These are phyloP conservation scores for Tylopilus plumbeoviolaceoides DNA, from an alignment of 768 basidiomycete species.

Conservation along the genomic window DNA sequence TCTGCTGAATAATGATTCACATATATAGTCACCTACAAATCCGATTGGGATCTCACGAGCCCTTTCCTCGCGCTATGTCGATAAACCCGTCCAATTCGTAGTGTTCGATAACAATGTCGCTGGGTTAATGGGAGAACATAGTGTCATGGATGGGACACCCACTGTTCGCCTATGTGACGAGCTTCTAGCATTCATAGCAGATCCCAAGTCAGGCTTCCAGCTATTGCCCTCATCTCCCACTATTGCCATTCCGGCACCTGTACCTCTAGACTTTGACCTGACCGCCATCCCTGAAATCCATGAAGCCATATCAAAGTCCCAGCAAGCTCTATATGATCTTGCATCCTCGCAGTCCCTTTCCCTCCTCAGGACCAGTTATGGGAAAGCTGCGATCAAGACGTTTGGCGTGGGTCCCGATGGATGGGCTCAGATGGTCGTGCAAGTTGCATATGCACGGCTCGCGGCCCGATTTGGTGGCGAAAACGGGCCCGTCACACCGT, in stretches of 20 bases:
- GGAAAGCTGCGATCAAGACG: constrained; percentile 80
- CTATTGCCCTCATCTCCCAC: constrained; percentile 20
- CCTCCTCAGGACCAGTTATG: constrained; percentile 68
- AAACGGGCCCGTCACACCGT: constrained; percentile 28
- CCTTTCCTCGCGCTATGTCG: constrained; percentile 79
- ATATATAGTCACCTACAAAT: constrained; percentile 23
- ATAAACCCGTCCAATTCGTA: constrained; percentile 87
- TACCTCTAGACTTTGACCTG: constrained; percentile 66
- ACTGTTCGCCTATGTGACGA: constrained; percentile 70
- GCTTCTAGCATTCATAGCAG: constrained; percentile 55
- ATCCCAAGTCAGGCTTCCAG: constrained; percentile 64
- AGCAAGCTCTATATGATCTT: constrained; percentile 51
- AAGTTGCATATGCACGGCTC: constrained; percentile 81
- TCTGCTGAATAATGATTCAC: constrained; percentile 13
- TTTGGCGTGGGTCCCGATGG: constrained; percentile 91
- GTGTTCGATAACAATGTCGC: constrained; percentile 79
- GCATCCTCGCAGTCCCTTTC: constrained; percentile 59
- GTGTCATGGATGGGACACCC: constrained; percentile 88
- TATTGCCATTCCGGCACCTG: constrained; percentile 39
- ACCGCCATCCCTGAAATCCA: constrained; percentile 33
- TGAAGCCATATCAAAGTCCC: constrained; percentile 53
- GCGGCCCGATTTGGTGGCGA: constrained; percentile 32
- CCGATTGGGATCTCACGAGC: constrained; percentile 33
- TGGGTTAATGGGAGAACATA: constrained; percentile 92
- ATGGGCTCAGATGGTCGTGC: constrained; percentile 91